phyloP scores from a whole-genome alignment of 164 flowering plant species.

The Chimonanthus praecox region DNA sequence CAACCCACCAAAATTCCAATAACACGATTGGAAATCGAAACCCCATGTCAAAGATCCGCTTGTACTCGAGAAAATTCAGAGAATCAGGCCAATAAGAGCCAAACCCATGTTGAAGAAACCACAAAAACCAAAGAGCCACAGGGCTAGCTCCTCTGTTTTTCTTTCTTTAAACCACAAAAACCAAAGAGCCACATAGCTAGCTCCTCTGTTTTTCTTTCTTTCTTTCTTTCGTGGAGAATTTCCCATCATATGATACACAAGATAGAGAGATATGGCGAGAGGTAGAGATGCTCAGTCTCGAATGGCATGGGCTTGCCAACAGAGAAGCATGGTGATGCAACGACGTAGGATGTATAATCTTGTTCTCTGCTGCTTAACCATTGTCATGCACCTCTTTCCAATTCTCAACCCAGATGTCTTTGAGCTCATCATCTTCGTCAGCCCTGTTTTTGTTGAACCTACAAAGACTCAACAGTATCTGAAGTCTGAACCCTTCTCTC shows the following conservation, averaged over 20 bases:
- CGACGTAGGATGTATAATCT: constrained; percentile 69
- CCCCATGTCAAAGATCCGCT: too few relatives aligned
- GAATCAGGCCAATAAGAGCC: too few relatives aligned
- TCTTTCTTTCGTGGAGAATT: background rate
- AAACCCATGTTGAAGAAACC: too few relatives aligned
- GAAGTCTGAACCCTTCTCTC: background rate
- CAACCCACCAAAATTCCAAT: too few relatives aligned
- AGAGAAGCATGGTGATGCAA: constrained; percentile 71
- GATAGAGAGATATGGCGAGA: background rate
- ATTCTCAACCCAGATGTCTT: background rate
- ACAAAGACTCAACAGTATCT: background rate
- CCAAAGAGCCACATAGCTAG: background rate
- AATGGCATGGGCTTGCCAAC: constrained; percentile 58
- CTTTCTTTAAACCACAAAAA: too few relatives aligned
- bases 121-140: background rate
- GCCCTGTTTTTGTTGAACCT: background rate
- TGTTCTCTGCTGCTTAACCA: constrained; percentile 69
- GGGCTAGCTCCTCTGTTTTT: background rate
- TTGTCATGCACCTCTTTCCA: constrained; percentile 27
- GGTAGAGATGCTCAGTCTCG: constrained; percentile 19
- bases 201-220: background rate
- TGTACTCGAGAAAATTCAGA: too few relatives aligned
- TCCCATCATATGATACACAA: too few relatives aligned
- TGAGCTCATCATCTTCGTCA: background rate
- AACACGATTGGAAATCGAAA: too few relatives aligned